Evolutionary conservation across 2,329 filamentous ascomycete species (phyloP).

Genomic region (Diaporthe citri): DNA sequence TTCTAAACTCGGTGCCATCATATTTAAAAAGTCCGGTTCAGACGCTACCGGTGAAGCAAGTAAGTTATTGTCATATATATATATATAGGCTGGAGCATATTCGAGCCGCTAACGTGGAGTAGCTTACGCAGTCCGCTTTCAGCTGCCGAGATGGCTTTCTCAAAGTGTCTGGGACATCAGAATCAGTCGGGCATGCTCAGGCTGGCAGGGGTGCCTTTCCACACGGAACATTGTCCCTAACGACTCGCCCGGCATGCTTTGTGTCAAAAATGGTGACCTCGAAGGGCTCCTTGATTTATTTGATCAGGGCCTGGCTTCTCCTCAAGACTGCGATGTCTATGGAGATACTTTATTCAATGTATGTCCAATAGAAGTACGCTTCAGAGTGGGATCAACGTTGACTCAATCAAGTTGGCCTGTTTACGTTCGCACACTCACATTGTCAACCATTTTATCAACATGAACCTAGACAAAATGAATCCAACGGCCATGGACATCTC

Average conservation of each 20-base stretch:
- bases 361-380: background rate
- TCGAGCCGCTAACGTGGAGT: background rate
- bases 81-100: too few species aligned
- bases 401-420: background rate
- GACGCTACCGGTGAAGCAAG: background rate
- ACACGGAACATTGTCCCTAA: background rate
- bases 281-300: conserved; percentile 16
- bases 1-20: background rate
- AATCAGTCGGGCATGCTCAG: background rate
- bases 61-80: background rate
- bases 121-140: background rate
- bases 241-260: background rate
- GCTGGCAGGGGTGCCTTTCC: background rate
- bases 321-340: background rate
- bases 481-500: background rate
- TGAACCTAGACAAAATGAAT: background rate
- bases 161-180: conserved; percentile 3
- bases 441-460: background rate
- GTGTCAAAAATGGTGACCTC: background rate
- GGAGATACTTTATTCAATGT: background rate
- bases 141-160: conserved; percentile 19
- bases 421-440: rapidly evolving
- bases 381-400: background rate
- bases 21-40: background rate
- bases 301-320: background rate